Base-by-base conservation (phyloP, 805 yeast genomes). In the Candida corydali region DNA sequence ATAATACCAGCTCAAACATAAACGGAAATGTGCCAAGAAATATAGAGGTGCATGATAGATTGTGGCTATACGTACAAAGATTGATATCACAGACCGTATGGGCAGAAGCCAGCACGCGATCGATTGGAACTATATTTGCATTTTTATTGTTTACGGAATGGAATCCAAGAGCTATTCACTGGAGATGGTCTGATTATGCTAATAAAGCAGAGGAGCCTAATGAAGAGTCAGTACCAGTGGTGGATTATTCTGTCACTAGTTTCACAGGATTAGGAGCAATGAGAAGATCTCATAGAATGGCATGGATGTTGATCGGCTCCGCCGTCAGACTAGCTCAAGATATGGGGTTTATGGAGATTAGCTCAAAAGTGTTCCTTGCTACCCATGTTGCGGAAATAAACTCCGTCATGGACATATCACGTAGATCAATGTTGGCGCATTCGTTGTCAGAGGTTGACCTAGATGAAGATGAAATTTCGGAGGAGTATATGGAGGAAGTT, bases 161-260 rank as follows among this genome's bases (percentile, higher is more conserved):
- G 98, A 87, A 88, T 49, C 96, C 96, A 3, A 66, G 96, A 37
- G 95, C 96, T 3, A 87, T 88, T 42, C 96, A 88, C 57, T 82
- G 88, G 82, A 64, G 87, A 45, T 78, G 91, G 85, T 62, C 79
- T 1, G 95, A 89, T 59, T 85, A 86, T 59, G 95, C 91, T 1
- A 82, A 82, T 48, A 59, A 63, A 34, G 69, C 75, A 0, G 80
- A 73, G 7, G 78, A 72, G 38, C 40, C 25, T n/a, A 39, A 32
- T 28, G 44, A 41, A 12, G 36, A 36, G 24, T 35, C 36, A 15
- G 25, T 15, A 6, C 23, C 29, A 4, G 10, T 18, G 11, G 45
- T 45, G 3, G 41, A 31, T 18, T 40, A 36, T 12, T 12, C 37
- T 6, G 75, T 76, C 24, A 56, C 57, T 18, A 72, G 74, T 22